Base-by-base conservation (phyloP, 108 stramenopile species). In the Cyclostephanos invisitatus region DNA sequence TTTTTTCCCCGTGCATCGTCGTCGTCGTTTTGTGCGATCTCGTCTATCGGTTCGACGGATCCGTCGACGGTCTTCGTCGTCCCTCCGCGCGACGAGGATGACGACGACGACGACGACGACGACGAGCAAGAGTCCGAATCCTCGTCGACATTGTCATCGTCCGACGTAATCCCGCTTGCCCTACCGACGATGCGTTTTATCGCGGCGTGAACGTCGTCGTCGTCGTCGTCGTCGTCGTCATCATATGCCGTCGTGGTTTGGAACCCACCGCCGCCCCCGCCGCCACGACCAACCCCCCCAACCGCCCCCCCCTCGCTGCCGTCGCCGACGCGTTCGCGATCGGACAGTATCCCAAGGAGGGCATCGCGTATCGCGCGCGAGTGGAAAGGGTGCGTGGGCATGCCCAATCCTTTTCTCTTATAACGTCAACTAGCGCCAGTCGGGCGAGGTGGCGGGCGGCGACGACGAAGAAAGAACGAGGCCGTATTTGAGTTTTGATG, bases 331-430 rank as follows among this genome's bases (percentile, higher is more conserved):
- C 35, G 28, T 48, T 62, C 17, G 32, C 57, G 59, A 27, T 71
- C n/a, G 53, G 68, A 56, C 10, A 56, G 27, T 18, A 71, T 71
- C 27, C 29, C 47, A 28, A 62, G 15, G 21, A 71, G 61, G 25
- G 28, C 38, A 25, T 71, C 70, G 57, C 60, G 70, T 17, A 71
- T 48, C 15, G 27, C 18, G 12, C 44, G 3, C 21, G 70, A 71
- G 51, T 71, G 62, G 62, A 71, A 71, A 24, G 70, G 70, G 20
- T 62, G 17, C 3, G 60, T 35, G 1, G 40, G 40, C 40, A 42
- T 42, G n/a, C n/a, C n/a, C n/a, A n/a, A n/a, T n/a, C n/a, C n/a
- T n/a, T n/a, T n/a, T n/a, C n/a, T n/a, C n/a, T n/a, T n/a, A n/a
- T n/a, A n/a, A n/a, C n/a, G n/a, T n/a, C n/a, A n/a, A n/a, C n/a